Percentiles rank a stretch among this genome's conserved stretches.
Evolutionary conservation across 2,329 filamentous ascomycete genomes (phyloP).

Genomic region (Chaetomiaceae sp.): DNA sequence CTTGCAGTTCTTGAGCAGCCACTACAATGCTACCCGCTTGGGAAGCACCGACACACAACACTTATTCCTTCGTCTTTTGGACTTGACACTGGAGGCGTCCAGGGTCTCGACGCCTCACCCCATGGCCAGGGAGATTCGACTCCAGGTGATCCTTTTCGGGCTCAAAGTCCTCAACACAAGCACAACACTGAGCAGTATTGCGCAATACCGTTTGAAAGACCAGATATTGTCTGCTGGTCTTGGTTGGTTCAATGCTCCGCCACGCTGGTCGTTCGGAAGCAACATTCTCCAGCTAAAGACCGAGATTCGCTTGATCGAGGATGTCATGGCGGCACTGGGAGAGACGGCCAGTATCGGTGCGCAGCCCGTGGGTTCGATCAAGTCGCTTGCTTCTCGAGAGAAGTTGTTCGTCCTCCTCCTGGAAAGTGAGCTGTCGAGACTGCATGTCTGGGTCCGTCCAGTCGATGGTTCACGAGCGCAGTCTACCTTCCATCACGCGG

Average conservation of each 20-base stretch:
- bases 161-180: constrained; percentile 71
- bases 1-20: constrained; percentile 84
- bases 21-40: constrained; percentile 89
- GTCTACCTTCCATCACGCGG: constrained; percentile 36
- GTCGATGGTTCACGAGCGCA: constrained; percentile 49
- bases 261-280: constrained; percentile 92
- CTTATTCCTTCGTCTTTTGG: constrained; percentile 76
- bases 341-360: constrained; percentile 57
- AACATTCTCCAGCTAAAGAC: constrained; percentile 92
- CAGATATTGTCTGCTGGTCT: constrained; percentile 80
- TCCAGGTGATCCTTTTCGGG: constrained; percentile 80
- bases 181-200: constrained; percentile 57
- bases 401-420: constrained; percentile 76
- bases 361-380: constrained; percentile 49
- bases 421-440: constrained; percentile 75
- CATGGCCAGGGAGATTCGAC: constrained; percentile 84
- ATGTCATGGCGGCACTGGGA: constrained; percentile 65
- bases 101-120: constrained; percentile 70
- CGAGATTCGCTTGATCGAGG: constrained; percentile 74
- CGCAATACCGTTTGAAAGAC: constrained; percentile 82
- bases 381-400: constrained; percentile 71
- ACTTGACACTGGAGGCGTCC: constrained; percentile 71
- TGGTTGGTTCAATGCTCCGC: constrained; percentile 79
- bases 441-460: constrained; percentile 87
- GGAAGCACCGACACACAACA: constrained; percentile 76